Evolutionary conservation across 805 yeast species (phyloP), one percentile per base, ranked within the genome.

Genomic region (Tetrapisispora pingtungensis): DNA sequence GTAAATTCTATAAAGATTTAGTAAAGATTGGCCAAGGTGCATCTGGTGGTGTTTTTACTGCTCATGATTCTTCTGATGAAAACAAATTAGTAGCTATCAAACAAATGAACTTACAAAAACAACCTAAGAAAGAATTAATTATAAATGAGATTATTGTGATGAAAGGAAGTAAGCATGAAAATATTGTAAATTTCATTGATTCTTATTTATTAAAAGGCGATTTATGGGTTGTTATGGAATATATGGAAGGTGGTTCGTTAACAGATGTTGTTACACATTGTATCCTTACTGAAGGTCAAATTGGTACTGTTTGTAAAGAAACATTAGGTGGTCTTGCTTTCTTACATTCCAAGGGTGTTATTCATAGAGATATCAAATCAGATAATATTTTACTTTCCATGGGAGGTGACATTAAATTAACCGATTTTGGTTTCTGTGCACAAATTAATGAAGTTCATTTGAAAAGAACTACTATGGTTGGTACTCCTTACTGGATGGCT

Each of bases 401-500:
- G 65, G 75, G 75, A 35, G 98, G 98, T 34, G 82, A 87, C 52
- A 87, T 93, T 58, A 93, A 93, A 66, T 72, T 93, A 61, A 93
- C 98, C 0, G 98, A 93, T 67, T 86, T 86, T 62, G 95, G 95
- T 0, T 93, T 90, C 69, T 93, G 98, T 68, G 99, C 98, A 0
- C 95, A 89, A 64, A 73, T 84, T 48, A 84, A 83, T 32, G 94
- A 83, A 51, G 75, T 77, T 44, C 83, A 84, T 51, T 70, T 84
- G 44, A 89, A 90, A 64, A 79, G 99, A 62, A 88, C 96, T 3
- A 93, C 99, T 4, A 87, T 93, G 95, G 98, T 93, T 15, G 99
- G 99, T 14, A 93, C 99, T 0, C 98, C 99, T 13, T 93, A 93
- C 63, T 93, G 99, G 99, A 93, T 93, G 99, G 99, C 99, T 0